These are phyloP conservation scores for Naganishia randhawae DNA, from an alignment of 768 basidiomycete genomes.

Conservation along the genomic window DNA sequence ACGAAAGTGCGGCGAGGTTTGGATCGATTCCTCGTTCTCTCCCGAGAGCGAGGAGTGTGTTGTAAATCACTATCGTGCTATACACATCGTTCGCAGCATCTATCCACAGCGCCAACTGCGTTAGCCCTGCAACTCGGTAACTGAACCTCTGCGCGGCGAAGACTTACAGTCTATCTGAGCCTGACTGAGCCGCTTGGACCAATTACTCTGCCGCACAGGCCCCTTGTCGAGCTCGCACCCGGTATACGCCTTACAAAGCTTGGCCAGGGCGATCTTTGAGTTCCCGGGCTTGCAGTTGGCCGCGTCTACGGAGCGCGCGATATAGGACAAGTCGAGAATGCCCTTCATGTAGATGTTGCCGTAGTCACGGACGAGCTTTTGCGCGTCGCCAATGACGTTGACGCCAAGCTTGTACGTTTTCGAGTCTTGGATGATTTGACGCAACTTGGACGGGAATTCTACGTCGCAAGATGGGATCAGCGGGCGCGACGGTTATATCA, in stretches of 20 bases:
- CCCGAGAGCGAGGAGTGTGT: conserved; percentile 29
- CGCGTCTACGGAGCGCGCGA: conserved; percentile 46
- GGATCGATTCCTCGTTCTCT: conserved; percentile 20
- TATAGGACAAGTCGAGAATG: conserved; percentile 40
- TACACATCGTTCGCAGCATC: conserved; percentile 48
- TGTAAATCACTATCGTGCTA: conserved; percentile 38
- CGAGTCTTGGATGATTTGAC: conserved; percentile 33
- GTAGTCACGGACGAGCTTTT: conserved; percentile 44
- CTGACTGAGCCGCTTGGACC: conserved; percentile 33
- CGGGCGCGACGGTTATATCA: not conserved
- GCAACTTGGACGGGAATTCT: conserved; percentile 37
- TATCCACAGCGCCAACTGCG: not conserved
- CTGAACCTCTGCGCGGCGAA: not conserved
- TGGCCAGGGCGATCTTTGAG: conserved; percentile 38
- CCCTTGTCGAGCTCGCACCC: conserved; percentile 37
- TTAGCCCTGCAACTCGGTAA: not conserved
- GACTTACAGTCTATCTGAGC: conserved; percentile 43
- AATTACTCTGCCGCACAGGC: conserved; percentile 39
- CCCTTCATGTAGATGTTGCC: conserved; percentile 31
- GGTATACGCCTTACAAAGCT: conserved; percentile 37
- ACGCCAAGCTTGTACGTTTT: conserved; percentile 41
- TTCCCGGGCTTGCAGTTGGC: conserved; percentile 38
- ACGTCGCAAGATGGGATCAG: conserved; percentile 3
- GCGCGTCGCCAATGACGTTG: conserved; percentile 40
- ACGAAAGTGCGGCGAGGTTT: not conserved